Evolutionary conservation across 805 yeast genomes (phyloP), one percentile per base, ranked within the genome.

Genomic region (Lipomyces spencermartinsiae): DNA sequence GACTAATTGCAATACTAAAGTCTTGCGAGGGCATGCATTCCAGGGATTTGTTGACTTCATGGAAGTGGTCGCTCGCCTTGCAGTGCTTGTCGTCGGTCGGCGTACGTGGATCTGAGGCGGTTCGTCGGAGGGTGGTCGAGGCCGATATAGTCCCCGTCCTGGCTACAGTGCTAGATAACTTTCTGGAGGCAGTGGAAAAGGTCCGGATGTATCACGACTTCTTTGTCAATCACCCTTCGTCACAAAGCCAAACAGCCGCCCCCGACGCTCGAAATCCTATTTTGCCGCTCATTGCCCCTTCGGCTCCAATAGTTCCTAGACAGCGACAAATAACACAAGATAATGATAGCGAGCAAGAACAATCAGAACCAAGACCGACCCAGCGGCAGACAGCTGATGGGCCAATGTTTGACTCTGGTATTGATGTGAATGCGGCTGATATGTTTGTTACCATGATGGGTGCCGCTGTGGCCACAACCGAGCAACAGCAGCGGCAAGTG

Each of bases 1-100:
- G 98, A 62, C 83, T 94, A 63, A 92, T 94, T 51, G 89, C 89
- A 64, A 94, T 94, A 39, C 80, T 94, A 64, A 91, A 91, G 76
- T 96, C 90, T 74, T 93, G 97, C 76, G 87, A 85, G 70, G 79
- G 66, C 10, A 69, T 69, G 59, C 67, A 69, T 51, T 57, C 73
- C 6, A 58, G 80, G 77, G 71, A 80, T 57, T 84, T 88, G 33
- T 82, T 92, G 71, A 83, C 90, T n/a, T 93, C 97, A 0, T 94
- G 97, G 97, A 94, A 94, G 80, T 94, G 99, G 99, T 91, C 97
- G 5, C 81, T 94, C 64, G 91, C 98, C 0, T 88, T 95, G 76
- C 99, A 94, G 80, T 93, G 98, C 77, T 81, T 94, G 65, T 97
- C 94, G 0, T 84, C 92, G 65, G 87, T 94, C 22, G 97, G 98